Conservation (phyloP, 345 rosid genomes). For the Triadica sebifera region DNA sequence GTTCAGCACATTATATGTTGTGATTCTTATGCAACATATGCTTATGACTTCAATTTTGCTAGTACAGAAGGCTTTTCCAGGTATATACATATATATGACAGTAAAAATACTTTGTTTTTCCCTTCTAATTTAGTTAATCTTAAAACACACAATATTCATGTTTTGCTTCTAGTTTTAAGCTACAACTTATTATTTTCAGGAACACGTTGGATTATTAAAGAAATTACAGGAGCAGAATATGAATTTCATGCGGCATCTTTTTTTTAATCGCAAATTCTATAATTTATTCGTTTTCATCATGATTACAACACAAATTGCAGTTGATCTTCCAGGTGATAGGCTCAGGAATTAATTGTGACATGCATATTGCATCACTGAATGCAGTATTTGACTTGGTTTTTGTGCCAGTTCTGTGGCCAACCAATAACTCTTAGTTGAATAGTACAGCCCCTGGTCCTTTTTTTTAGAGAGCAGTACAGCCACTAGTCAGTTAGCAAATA, state of each 20-base stretch:
- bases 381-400: neutral
- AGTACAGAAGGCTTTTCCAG: constrained; percentile 81
- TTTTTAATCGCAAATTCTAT: neutral
- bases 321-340: neutral
- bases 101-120: neutral
- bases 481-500: neutral
- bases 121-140: neutral
- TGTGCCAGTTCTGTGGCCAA: neutral
- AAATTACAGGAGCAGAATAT: neutral
- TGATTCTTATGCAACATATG: constrained; percentile 92
- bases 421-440: neutral
- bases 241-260: neutral
- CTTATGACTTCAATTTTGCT: constrained; percentile 89
- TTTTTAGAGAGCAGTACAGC: neutral
- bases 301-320: neutral
- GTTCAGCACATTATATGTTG: constrained; percentile 97
- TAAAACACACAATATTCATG: neutral
- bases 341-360: neutral
- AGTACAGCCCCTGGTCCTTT: neutral
- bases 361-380: neutral
- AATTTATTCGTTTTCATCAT: neutral
- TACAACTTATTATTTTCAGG: neutral
- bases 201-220: neutral
- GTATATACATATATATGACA: constrained; percentile 27
- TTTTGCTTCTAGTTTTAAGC: neutral